Conservation (phyloP, 139 green algal genomes). For the Tetradesmus lagerheimii region DNA sequence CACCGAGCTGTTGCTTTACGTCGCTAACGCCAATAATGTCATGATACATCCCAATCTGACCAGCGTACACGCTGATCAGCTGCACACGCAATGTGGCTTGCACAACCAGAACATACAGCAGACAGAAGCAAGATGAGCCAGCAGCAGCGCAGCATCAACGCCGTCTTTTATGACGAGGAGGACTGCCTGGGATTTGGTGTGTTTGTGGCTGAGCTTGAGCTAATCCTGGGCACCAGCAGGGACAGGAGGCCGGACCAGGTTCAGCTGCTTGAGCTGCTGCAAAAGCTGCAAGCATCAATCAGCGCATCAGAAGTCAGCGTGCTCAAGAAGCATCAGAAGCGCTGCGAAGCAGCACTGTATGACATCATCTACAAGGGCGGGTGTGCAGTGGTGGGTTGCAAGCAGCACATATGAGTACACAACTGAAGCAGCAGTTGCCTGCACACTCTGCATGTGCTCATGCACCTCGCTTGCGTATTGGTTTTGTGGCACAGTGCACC, state of each 20-base stretch:
- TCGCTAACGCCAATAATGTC: neutral
- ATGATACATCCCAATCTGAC: neutral
- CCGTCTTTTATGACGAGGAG: conserved; percentile 77
- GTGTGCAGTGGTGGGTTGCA: conserved; percentile 28
- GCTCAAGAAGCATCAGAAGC: conserved; percentile 80
- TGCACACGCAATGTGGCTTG: neutral
- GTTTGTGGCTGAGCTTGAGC: conserved; percentile 88
- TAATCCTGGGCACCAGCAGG: conserved; percentile 68
- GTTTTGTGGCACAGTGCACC: no score
- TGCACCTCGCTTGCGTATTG: no score
- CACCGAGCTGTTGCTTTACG: neutral
- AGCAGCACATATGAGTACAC: no score
- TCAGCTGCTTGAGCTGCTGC: conserved; percentile 79
- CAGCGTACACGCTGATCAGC: neutral
- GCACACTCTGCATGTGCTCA: neutral
- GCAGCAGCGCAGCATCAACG: neutral
- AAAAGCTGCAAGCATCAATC: conserved; percentile 81
- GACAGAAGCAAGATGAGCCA: neutral
- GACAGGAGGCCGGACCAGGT: conserved; percentile 55
- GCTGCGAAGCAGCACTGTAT: conserved; percentile 78
- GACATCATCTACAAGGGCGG: conserved; percentile 71
- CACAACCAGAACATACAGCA: neutral
- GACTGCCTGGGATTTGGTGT: conserved; percentile 80
- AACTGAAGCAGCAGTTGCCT: neutral
- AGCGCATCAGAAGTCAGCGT: conserved; percentile 55